phyloP scores from a whole-genome alignment of 176 grass and related monocot species.

The Chrysopogon serrulatus region DNA sequence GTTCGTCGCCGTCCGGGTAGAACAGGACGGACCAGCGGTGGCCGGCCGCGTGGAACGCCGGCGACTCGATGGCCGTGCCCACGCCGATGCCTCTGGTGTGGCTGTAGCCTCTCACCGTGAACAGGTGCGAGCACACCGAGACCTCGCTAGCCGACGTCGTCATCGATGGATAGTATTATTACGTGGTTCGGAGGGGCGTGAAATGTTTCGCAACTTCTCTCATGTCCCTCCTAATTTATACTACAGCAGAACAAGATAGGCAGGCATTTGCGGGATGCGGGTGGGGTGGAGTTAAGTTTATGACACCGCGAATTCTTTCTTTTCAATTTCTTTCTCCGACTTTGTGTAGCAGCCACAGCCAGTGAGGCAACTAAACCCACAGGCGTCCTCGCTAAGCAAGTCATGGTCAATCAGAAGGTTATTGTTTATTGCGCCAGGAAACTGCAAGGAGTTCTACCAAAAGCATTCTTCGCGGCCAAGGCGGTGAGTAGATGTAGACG shows the following conservation, averaged over 20 bases:
- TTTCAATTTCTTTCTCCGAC: no score
- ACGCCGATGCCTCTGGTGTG: background rate
- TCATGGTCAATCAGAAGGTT: background rate
- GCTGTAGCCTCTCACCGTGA: background rate
- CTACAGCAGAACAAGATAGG: background rate
- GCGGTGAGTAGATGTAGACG: background rate
- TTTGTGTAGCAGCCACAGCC: no score
- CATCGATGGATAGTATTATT: no score
- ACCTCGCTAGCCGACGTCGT: background rate
- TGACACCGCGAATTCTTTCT: no score
- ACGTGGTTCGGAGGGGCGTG: background rate
- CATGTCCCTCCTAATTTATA: background rate
- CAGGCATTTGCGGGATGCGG: no score
- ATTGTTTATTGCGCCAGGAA: background rate
- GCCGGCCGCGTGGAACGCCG: background rate
- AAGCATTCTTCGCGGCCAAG: conserved; percentile 17
- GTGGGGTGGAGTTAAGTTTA: no score
- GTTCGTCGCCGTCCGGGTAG: background rate
- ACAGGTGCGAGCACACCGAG: background rate
- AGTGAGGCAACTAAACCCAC: no score
- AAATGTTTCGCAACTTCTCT: background rate
- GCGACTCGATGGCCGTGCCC: background rate
- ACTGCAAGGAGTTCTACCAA: background rate
- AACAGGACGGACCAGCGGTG: background rate
- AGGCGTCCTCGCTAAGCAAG: background rate